Base-by-base conservation (phyloP, 106 monocot species). In the Platanthera guangdongensis region DNA sequence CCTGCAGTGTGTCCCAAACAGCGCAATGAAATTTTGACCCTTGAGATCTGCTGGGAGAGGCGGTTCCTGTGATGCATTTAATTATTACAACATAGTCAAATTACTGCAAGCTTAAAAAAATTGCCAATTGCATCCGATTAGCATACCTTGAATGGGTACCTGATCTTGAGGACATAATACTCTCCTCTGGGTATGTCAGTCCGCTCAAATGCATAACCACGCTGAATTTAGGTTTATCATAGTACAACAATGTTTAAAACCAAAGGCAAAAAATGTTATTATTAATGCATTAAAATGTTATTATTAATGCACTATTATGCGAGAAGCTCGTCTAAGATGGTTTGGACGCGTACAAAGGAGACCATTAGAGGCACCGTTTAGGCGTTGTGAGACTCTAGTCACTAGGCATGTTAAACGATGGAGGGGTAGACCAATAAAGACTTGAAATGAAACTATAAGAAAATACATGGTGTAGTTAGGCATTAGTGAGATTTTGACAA, bases 181-280 rank as follows among this genome's bases (percentile, higher is more conserved):
- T 94, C 83, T 53, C 97, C 97, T 51, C 45, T 77, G 28, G 86
- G 91, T 76, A 97, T 78, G 85, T 97, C 89, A 78, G 64, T 80
- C 65, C 91, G 74, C 39, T 97, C 97, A 83, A 91, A 97, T 59
- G 94, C 91, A 87, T 97, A 97, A 22, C 83, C 82, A 76, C 97
- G 83, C 97, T 97, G 83, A 28, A 80, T 54, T 51, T 67, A 65
- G 12, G 19, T 62, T 62, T 62, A 22, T 62, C 6, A 22, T 21
- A 22, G 18, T 62, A 22, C 14, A 62, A 21, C 6, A 62, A 16
- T 7, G 7, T 68, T 14, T 74, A 21, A 47, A 28, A 62, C 68
- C 67, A 18, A 55, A 18, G 39, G 52, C 50, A 73, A 21, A 30
- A 60, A 2, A 51, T 11, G 53, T 63, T 68, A 73, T 21, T 12